Conservation (phyloP, 805 yeast species). For the Barnettozyma populi region DNA sequence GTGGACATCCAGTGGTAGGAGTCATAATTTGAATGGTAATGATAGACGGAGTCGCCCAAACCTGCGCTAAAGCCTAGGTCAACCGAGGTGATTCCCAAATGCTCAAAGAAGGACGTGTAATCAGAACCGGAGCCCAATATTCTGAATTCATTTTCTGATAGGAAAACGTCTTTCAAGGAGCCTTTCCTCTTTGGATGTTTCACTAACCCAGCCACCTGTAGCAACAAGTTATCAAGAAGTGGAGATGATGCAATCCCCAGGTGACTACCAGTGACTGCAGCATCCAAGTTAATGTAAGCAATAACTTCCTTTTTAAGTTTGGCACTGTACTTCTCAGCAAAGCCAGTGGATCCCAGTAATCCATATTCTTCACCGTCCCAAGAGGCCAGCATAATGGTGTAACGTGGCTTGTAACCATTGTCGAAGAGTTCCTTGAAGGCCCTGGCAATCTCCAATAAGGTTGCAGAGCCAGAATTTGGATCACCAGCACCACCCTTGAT, state of each 20-base stretch:
- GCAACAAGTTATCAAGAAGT: conserved; percentile 41
- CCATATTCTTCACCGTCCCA: conserved; percentile 86
- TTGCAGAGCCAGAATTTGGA: conserved; percentile 72
- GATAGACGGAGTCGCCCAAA: conserved; percentile 54
- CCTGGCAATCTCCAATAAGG: conserved; percentile 56
- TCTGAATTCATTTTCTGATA: conserved; percentile 29
- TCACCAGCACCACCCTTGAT: conserved; percentile 74
- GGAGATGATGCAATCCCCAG: conserved; percentile 50
- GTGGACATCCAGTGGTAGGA: conserved; percentile 65
- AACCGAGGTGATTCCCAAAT: conserved; percentile 54
- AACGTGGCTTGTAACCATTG: conserved; percentile 60
- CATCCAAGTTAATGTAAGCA: conserved; percentile 69
- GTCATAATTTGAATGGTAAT: conserved; percentile 73
- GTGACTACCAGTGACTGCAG: conserved; percentile 51
- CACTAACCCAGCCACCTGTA: conserved; percentile 39
- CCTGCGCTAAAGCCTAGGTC: conserved; percentile 50
- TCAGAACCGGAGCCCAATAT: conserved; percentile 70
- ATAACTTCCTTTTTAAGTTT: conserved; percentile 45
- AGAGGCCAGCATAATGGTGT: conserved; percentile 64
- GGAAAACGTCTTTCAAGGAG: conserved; percentile 26
- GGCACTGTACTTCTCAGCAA: conserved; percentile 57
- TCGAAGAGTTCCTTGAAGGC: conserved; percentile 46
- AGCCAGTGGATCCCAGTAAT: conserved; percentile 69
- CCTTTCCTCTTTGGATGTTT: conserved; percentile 35
- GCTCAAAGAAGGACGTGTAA: conserved; percentile 55